Conservation (phyloP, 495 filamentous ascomycete genomes). For the Neurospora sp. region DNA sequence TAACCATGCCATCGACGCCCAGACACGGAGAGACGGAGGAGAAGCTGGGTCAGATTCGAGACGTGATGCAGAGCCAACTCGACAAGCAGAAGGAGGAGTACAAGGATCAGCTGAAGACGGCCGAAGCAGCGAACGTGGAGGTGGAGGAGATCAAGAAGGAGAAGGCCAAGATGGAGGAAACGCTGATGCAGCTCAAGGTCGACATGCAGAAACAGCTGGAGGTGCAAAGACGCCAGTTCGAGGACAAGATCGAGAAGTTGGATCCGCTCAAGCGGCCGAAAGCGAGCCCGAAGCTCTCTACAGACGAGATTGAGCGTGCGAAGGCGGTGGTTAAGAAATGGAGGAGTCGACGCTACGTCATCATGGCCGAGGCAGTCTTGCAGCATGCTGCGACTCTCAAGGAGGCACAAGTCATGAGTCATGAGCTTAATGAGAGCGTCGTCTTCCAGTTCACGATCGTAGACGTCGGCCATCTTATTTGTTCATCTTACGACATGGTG, state of each 20-base stretch:
- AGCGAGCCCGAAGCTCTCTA: conserved; percentile 52
- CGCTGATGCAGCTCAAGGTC: conserved; percentile 62
- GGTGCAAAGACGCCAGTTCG: conserved; percentile 65
- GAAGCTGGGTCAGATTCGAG: conserved; percentile 59
- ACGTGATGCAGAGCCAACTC: conserved; percentile 81
- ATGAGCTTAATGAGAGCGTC: conserved; percentile 86
- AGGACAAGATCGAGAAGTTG: conserved; percentile 44
- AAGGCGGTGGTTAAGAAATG: conserved; percentile 58
- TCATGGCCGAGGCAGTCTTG: conserved; percentile 87
- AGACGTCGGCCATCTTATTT: conserved; percentile 76
- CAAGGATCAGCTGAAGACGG: conserved; percentile 66
- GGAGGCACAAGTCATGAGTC: conserved; percentile 96
- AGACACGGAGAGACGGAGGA: conserved; percentile 66
- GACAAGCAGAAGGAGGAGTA: conserved; percentile 82
- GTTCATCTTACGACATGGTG: conserved; percentile 92
- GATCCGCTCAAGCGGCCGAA: conserved; percentile 40
- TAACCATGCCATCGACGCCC: conserved; percentile 91
- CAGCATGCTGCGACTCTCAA: conserved; percentile 82
- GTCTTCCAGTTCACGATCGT: conserved; percentile 94
- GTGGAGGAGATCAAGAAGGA: conserved; percentile 77
- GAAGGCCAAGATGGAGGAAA: conserved; percentile 80
- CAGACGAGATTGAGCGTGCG: conserved; percentile 61
- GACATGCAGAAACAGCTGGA: conserved; percentile 78
- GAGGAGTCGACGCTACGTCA: conserved; percentile 77
- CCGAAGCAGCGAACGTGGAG: conserved; percentile 68